Evolutionary conservation across 2,329 filamentous ascomycete species (phyloP).

Genomic region (Conoideocrella luteorostrata): DNA sequence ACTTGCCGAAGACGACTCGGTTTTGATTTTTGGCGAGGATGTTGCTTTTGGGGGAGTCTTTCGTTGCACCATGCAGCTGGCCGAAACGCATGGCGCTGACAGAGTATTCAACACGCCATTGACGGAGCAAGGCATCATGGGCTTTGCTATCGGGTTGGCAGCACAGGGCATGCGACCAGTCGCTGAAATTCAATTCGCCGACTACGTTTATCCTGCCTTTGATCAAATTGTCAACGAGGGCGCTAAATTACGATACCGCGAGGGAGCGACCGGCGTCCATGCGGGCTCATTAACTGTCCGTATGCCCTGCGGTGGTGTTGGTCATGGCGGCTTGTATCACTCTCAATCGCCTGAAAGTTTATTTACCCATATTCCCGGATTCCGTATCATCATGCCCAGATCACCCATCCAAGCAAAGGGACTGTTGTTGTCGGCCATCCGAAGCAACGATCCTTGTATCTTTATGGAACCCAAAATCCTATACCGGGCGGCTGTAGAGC

Average conservation of each 20-base stretch:
- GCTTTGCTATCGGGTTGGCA: slow-evolving; percentile 85
- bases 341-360: slow-evolving; percentile 84
- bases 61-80: slow-evolving; percentile 84
- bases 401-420: slow-evolving; percentile 87
- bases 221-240: slow-evolving; percentile 94
- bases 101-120: slow-evolving; percentile 95
- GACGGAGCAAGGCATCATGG: slow-evolving; percentile 88
- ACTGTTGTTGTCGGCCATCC: slow-evolving; percentile 68
- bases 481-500: slow-evolving; percentile 85
- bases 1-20: slow-evolving; percentile 74
- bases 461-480: slow-evolving; percentile 95
- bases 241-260: slow-evolving; percentile 78
- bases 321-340: slow-evolving; percentile 83
- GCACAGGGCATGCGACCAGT: slow-evolving; percentile 89
- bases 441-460: slow-evolving; percentile 77
- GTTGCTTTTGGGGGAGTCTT: slow-evolving; percentile 97
- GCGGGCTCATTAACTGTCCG: slow-evolving; percentile 77
- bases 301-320: slow-evolving; percentile 87
- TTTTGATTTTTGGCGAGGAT: slow-evolving; percentile 92
- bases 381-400: slow-evolving; percentile 79
- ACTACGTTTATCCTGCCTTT: slow-evolving; percentile 89
- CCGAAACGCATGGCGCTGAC: slow-evolving; percentile 78
- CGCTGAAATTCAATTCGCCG: slow-evolving; percentile 92
- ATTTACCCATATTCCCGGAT: slow-evolving; percentile 81
- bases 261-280: slow-evolving; percentile 49